Percentiles rank a stretch among this genome's conserved stretches.
Evolutionary conservation across 495 filamentous ascomycete species (phyloP).

Genomic region (Penicillium riverlandense): DNA sequence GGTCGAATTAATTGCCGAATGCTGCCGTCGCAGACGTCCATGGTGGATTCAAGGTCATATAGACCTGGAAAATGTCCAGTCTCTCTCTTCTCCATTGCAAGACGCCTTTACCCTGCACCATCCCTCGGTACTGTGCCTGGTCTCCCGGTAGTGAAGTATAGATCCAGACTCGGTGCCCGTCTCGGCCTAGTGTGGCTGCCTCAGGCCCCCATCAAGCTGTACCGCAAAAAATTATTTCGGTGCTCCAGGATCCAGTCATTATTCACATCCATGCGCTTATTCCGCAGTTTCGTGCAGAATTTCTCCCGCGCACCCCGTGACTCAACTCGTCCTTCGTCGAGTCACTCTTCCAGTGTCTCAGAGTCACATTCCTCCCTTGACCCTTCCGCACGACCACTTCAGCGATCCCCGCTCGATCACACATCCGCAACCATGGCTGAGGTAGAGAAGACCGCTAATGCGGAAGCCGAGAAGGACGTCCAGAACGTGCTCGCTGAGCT

Average conservation of each 20-base stretch:
- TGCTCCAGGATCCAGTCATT: too few relatives aligned
- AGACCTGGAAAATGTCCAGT: too few relatives aligned
- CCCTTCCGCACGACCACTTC: neutral
- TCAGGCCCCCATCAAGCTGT: conserved; percentile 24
- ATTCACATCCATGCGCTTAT: too few relatives aligned
- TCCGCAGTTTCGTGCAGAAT: neutral
- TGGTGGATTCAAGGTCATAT: too few relatives aligned
- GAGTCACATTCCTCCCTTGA: neutral
- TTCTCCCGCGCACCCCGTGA: neutral
- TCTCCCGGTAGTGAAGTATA: too few relatives aligned
- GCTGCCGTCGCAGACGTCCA: too few relatives aligned
- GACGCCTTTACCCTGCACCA: too few relatives aligned
- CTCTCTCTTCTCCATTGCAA: too few relatives aligned
- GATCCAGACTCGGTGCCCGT: too few relatives aligned
- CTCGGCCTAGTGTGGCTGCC: conserved; percentile 9
- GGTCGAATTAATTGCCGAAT: too few relatives aligned
- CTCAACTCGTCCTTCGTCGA: neutral
- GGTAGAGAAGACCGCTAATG: conserved; percentile 34
- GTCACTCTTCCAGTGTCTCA: neutral
- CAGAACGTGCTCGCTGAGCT: conserved; percentile 41
- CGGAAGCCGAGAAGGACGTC: conserved; percentile 40
- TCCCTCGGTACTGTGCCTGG: too few relatives aligned
- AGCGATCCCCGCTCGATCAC: conserved; percentile 1
- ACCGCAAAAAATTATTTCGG: conserved; percentile 19
- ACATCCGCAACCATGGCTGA: conserved; percentile 28